A percentile compares a stretch with the other conserved stretches of the same genome.
These are phyloP conservation scores for Orobanche coerulescens DNA, from an alignment of 257 asterid genomes.

Conservation along the genomic window DNA sequence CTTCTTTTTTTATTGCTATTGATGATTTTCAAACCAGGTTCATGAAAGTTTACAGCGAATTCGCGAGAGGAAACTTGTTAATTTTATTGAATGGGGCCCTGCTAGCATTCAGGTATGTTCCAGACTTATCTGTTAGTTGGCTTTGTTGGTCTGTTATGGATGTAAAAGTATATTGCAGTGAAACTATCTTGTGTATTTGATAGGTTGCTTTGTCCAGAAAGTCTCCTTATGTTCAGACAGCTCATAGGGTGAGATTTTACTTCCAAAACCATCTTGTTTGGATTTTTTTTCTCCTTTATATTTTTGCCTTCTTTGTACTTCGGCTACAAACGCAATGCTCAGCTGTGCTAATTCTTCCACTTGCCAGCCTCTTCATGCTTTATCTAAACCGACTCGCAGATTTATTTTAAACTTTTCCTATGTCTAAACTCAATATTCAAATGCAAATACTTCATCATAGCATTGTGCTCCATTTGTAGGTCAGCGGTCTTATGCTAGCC, in stretches of 20 bases:
- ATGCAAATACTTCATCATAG: neutral
- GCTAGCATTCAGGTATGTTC: conserved; percentile 89
- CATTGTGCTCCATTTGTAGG: conserved; percentile 33
- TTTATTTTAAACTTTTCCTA: neutral
- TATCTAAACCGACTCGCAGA: neutral
- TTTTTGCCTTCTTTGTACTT: too few relatives aligned
- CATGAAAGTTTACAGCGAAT: conserved; percentile 98
- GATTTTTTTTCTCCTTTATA: too few relatives aligned
- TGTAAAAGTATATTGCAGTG: conserved; percentile 1
- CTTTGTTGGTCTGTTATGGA: neutral
- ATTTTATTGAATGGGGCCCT: conserved; percentile 99
- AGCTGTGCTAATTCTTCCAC: neutral
- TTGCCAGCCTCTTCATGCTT: neutral
- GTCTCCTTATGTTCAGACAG: conserved; percentile 97
- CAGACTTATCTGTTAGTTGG: neutral
- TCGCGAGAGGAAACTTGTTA: conserved; percentile 94
- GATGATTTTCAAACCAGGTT: conserved; percentile 49
- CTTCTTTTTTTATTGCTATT: conserved; percentile 17
- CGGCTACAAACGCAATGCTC: neutral
- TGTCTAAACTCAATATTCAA: neutral
- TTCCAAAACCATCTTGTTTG: neutral
- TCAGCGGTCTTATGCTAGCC: conserved; percentile 97
- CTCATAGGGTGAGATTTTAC: conserved; percentile 75
- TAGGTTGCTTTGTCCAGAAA: conserved; percentile 98
- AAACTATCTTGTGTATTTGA: conserved; percentile 23